Evolutionary conservation across 2,329 filamentous ascomycete genomes (phyloP).

Genomic region (Dryadomyces sulphureus): DNA sequence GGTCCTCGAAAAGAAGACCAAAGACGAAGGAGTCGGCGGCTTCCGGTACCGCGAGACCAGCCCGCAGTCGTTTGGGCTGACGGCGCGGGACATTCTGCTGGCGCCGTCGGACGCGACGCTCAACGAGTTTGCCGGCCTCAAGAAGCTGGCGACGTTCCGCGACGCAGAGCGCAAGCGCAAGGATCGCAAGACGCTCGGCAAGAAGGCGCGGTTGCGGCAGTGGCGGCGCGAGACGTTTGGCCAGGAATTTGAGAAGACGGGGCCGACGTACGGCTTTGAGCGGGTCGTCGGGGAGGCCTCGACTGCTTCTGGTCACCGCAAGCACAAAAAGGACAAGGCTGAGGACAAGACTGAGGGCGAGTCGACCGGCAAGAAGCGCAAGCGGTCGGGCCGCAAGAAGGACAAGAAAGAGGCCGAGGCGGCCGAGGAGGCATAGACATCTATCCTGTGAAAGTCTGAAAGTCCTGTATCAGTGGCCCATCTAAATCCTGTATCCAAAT

Average conservation of each 20-base stretch:
- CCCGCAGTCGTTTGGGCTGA: slow-evolving; percentile 79
- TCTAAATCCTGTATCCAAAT: no score
- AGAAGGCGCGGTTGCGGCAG: slow-evolving; percentile 79
- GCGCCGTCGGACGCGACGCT: slow-evolving; percentile 74
- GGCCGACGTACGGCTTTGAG: slow-evolving; percentile 44
- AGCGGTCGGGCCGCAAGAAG: slow-evolving; percentile 30
- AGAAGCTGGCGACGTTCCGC: slow-evolving; percentile 85
- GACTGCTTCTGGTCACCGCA: slow-evolving; percentile 12
- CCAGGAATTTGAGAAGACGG: slow-evolving; percentile 37
- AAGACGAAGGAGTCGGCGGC: slow-evolving; percentile 4
- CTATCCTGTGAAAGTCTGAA: background rate
- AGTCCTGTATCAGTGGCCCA: no score
- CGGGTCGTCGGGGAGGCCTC: slow-evolving; percentile 10
- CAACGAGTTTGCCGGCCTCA: slow-evolving; percentile 83
- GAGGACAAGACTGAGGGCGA: slow-evolving; percentile 17
- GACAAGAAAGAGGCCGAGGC: background rate
- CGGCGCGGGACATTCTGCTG: slow-evolving; percentile 73
- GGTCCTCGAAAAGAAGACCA: no score
- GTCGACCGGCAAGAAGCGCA: slow-evolving; percentile 27
- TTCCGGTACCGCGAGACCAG: slow-evolving; percentile 96
- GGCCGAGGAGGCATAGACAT: background rate
- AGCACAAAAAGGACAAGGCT: slow-evolving; percentile 15
- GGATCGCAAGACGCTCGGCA: slow-evolving; percentile 77
- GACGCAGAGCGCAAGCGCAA: slow-evolving; percentile 78
- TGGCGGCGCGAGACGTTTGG: slow-evolving; percentile 61